Evolutionary conservation across 257 asterid genomes (phyloP), one percentile per base, ranked within the genome.

Genomic region (Capsicum rhomboideum): DNA sequence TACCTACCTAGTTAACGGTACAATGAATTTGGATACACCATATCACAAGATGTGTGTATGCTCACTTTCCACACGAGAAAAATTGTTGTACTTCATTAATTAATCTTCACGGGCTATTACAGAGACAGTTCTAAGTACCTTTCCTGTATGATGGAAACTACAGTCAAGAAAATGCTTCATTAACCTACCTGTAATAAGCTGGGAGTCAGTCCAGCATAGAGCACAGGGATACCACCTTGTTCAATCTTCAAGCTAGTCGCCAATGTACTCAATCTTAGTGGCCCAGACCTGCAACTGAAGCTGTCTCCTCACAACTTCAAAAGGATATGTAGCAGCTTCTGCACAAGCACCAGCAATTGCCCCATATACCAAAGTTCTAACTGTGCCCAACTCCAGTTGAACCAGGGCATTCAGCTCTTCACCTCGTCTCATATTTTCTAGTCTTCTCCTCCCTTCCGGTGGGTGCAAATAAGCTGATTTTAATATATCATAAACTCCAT

Each of bases 241-340:
- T 95, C 97, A 49, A 94, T 92, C 90, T 91, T 94, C 82, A 90
- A 26, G 82, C 93, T 87, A 81, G 99, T 97, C 81, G 94, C 93
- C 87, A 93, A 50, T 5, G 98, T 92, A 84, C 98, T 91, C 96
- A 93, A n/a, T 91, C 86, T 90, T 91, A 42, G 92, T 90, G 44
- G 97, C 97, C 67, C 83, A 89, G 74, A 92, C 94, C 89, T 97
- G 99, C 99, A 97, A 91, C 90, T 97, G 99, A 84, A 97, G 98
- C 87, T 93, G 98, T 84, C 98, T 92, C 89, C 99, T 92, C 84
- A 96, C 96, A 80, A 96, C 99, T 89, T 96, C 99, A 87, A 96
- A 96, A 18, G 99, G 99, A 88, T 96, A 96, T 8, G 99, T 94
- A 81, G 97, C 97, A 85, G 97, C 99, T 91, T 96, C 98, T 21